A percentile compares a stretch with the other conserved stretches of the same genome.
These are phyloP conservation scores for Liriodendron chinense DNA, from an alignment of 164 flowering plant genomes.

Conservation along the genomic window DNA sequence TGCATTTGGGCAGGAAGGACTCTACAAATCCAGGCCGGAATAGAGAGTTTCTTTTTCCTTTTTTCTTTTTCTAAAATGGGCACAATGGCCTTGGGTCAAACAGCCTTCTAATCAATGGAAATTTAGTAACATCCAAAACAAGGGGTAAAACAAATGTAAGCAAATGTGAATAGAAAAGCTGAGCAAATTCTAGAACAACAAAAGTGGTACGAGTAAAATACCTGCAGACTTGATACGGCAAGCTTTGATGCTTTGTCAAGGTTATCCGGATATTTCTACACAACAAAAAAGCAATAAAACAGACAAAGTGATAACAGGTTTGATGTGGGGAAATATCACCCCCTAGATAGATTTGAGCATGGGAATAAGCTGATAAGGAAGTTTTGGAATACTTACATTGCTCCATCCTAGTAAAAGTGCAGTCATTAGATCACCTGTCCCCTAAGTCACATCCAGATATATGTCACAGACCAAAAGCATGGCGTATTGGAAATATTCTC, in stretches of 20 bases:
- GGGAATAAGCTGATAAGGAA: not conserved
- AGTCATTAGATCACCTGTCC: conserved; percentile 98
- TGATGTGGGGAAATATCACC: not conserved
- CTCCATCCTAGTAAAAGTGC: conserved; percentile 99
- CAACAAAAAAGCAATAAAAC: conserved; percentile 12
- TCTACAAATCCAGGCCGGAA: too few species aligned
- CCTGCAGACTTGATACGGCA: conserved; percentile 98
- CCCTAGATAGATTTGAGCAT: not conserved
- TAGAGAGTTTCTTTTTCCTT: too few species aligned
- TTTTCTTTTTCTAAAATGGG: too few species aligned
- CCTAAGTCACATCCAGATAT: conserved; percentile 44
- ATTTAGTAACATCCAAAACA: not conserved
- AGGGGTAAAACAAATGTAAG: not conserved
- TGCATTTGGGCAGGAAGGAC: too few species aligned
- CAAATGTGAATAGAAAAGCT: not conserved
- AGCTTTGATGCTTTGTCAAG: conserved; percentile 94
- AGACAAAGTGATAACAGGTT: not conserved
- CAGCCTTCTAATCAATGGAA: not conserved
- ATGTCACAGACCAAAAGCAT: conserved; percentile 6
- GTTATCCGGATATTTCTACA: conserved; percentile 78
- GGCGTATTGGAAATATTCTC: not conserved
- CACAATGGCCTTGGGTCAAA: too few species aligned
- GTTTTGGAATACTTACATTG: conserved; percentile 53
- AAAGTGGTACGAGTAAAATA: conserved; percentile 19
- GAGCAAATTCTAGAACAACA: not conserved